A percentile compares a stretch with the other conserved stretches of the same genome.
Conservation (phyloP, 495 filamentous ascomycete genomes). For the Chaetomium fimeti region DNA sequence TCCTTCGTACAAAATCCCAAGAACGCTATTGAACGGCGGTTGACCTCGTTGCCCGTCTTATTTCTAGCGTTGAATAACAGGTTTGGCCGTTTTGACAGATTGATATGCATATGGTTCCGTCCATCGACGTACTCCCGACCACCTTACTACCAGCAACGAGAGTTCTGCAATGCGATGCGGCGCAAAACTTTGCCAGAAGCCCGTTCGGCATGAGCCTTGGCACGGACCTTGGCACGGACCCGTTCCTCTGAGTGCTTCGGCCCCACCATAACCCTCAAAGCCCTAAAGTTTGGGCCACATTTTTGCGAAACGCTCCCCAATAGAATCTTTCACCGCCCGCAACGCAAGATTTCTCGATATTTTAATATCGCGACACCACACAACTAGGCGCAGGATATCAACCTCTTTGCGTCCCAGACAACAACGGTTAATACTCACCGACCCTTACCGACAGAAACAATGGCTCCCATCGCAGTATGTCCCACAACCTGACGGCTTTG, state of each 20-base stretch:
- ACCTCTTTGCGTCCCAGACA: conserved; percentile 64
- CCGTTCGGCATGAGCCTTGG: conserved; percentile 1
- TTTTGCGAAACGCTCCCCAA: conserved; percentile 17
- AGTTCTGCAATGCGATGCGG: too few species aligned
- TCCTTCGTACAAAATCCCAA: too few species aligned
- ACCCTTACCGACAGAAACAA: conserved; percentile 41
- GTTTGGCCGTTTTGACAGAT: too few species aligned
- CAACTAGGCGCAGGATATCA: conserved; percentile 50
- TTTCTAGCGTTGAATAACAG: too few species aligned
- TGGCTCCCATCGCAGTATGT: conserved; percentile 75
- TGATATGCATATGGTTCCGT: too few species aligned
- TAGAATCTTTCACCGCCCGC: conserved; percentile 17
- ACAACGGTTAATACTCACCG: conserved; percentile 19
- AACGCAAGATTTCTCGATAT: conserved; percentile 14
- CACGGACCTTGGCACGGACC: too few species aligned
- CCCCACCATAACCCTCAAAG: conserved; percentile 16
- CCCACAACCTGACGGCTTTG: conserved; percentile 69
- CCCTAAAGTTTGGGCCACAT: conserved; percentile 33
- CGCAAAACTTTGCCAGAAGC: too few species aligned
- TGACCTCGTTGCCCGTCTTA: too few species aligned
- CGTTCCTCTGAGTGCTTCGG: not conserved
- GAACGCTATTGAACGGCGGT: too few species aligned
- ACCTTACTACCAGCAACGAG: too few species aligned
- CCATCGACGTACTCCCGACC: too few species aligned
- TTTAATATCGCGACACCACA: conserved; percentile 24